Conservation (phyloP, 805 yeast species). For the Saturnispora ahearnii region DNA sequence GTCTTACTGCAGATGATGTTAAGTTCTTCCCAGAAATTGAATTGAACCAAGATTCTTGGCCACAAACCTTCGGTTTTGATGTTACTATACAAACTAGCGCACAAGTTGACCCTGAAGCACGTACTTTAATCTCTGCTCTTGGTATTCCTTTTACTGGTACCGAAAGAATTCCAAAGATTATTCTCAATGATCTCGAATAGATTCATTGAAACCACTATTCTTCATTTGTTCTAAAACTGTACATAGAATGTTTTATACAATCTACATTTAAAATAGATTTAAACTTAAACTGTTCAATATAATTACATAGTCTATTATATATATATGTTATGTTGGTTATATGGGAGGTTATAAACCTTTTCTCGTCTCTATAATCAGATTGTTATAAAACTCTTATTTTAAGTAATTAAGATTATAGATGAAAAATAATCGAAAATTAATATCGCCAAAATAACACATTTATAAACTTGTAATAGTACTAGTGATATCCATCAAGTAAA, state of each 20-base stretch:
- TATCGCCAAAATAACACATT: no score
- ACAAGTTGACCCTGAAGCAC: constrained; percentile 82
- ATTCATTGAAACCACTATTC: background rate
- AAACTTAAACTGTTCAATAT: background rate
- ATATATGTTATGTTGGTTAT: no score
- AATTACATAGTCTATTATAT: background rate
- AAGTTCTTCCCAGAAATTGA: constrained; percentile 90
- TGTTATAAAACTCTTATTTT: no score
- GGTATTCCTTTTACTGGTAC: constrained; percentile 70
- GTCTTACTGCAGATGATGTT: constrained; percentile 68
- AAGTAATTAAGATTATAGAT: no score
- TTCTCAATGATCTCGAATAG: constrained; percentile 15
- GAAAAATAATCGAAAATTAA: no score
- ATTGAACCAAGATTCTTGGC: constrained; percentile 82
- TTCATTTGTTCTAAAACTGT: background rate
- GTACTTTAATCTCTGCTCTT: constrained; percentile 69
- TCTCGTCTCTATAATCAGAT: no score
- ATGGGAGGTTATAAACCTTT: no score
- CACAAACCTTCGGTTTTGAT: constrained; percentile 77
- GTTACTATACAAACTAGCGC: constrained; percentile 82
- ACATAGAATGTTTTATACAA: constrained; percentile 2
- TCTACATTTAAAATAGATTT: background rate
- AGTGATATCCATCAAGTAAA: no score
- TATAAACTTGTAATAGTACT: no score
- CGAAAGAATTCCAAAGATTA: constrained; percentile 32